Percentiles rank a stretch among this genome's conserved stretches.
Evolutionary conservation across 1,284 basidiomycete genomes (phyloP).

Genomic region (Heterobasidion occidentale): DNA sequence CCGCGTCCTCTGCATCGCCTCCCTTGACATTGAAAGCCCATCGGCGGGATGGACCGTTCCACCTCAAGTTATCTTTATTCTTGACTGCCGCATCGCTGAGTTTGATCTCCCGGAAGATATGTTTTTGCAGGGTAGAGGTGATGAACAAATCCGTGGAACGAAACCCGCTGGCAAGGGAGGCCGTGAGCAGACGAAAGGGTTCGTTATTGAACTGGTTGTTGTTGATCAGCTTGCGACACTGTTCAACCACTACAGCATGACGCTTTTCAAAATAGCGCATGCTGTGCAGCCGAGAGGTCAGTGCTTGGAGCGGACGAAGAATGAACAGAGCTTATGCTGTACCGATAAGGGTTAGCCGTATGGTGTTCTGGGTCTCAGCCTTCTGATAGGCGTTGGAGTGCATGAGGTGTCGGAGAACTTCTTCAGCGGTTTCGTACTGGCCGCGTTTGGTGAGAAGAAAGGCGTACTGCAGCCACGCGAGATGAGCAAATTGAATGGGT

Average conservation of each 20-base stretch:
- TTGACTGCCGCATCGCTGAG: constrained; percentile 55
- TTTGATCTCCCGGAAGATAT: constrained; percentile 71
- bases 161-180: constrained; percentile 61
- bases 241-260: constrained; percentile 56
- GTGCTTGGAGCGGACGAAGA: background rate
- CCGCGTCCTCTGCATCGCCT: constrained; percentile 25
- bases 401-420: constrained; percentile 74
- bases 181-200: constrained; percentile 66
- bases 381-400: constrained; percentile 73
- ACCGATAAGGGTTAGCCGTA: constrained; percentile 71
- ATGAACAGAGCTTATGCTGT: constrained; percentile 16
- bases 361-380: constrained; percentile 56
- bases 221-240: constrained; percentile 66
- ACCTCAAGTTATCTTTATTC: constrained; percentile 50
- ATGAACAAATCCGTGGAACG: constrained; percentile 69
- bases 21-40: constrained; percentile 31
- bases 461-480: constrained; percentile 55
- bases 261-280: constrained; percentile 57
- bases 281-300: constrained; percentile 34
- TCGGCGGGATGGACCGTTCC: constrained; percentile 46
- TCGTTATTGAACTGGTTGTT: constrained; percentile 77
- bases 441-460: constrained; percentile 69
- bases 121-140: constrained; percentile 72
- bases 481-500: background rate
- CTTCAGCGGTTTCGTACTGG: constrained; percentile 65